These are phyloP conservation scores for Ceriops decandra DNA, from an alignment of 345 rosid species.

Conservation along the genomic window DNA sequence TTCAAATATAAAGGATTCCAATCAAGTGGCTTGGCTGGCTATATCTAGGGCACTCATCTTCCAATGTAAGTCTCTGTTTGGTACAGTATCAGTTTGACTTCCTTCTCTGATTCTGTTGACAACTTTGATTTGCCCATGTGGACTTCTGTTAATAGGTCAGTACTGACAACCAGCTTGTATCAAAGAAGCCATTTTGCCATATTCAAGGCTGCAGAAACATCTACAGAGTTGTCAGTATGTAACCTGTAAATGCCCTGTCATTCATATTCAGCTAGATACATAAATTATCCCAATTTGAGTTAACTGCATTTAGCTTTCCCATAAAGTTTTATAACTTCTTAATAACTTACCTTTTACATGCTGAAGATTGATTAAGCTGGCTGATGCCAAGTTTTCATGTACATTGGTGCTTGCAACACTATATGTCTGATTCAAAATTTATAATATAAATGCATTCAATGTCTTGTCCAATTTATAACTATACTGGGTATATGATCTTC, in stretches of 20 bases:
- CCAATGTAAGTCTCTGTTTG: not conserved
- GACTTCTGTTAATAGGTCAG: not conserved
- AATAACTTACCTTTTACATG: not conserved
- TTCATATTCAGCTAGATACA: not conserved
- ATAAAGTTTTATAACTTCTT: not conserved
- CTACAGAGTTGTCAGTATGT: not conserved
- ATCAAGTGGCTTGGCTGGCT: not conserved
- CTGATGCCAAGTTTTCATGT: not conserved
- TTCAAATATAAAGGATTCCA: not conserved
- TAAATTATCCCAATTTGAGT: too few species aligned
- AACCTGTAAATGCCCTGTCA: not conserved
- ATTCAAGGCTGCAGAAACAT: too few species aligned
- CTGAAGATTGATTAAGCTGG: not conserved
- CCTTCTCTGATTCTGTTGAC: not conserved
- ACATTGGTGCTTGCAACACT: not conserved
- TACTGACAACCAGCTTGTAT: not conserved
- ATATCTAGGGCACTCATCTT: not conserved
- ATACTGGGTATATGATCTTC: too few species aligned
- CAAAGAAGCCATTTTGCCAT: not conserved
- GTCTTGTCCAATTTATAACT: not conserved
- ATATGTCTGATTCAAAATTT: not conserved
- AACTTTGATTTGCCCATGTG: slow-evolving; percentile 1
- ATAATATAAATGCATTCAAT: too few species aligned
- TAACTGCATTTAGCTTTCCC: not conserved
- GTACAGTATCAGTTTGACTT: not conserved